Conservation (phyloP, 2,329 filamentous ascomycete species). For the Diaporthe sp. region DNA sequence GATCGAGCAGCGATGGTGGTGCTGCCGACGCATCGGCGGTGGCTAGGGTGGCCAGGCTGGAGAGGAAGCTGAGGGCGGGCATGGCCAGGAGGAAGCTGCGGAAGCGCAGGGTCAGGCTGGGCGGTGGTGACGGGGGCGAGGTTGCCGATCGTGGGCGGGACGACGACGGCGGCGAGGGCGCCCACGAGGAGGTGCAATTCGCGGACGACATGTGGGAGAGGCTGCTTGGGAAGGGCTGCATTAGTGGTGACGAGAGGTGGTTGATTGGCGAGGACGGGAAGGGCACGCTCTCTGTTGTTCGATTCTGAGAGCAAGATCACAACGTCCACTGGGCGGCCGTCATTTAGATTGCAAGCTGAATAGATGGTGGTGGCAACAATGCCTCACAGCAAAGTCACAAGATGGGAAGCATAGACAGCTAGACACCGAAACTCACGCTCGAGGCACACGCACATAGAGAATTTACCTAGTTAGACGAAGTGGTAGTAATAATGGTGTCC, state of each 20-base stretch:
- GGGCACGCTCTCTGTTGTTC: conserved; percentile 65
- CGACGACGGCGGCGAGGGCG: conserved; percentile 10
- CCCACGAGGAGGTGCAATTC: conserved; percentile 56
- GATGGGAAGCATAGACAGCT: not conserved
- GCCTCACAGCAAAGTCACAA: not conserved
- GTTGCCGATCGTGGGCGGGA: conserved; percentile 17
- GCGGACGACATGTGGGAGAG: conserved; percentile 60
- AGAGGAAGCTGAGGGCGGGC: not conserved
- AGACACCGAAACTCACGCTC: not conserved
- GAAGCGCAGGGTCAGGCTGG: not conserved
- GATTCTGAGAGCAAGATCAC: conserved; percentile 57
- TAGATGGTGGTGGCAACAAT: not conserved
- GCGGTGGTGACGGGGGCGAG: not conserved
- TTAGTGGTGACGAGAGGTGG: conserved; percentile 73
- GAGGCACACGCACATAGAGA: not conserved
- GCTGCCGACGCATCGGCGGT: not conserved
- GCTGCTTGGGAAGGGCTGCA: conserved; percentile 65
- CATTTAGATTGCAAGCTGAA: not conserved
- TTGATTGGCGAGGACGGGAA: conserved; percentile 70
- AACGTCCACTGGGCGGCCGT: not conserved
- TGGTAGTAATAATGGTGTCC: not conserved
- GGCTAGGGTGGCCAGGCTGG: conserved; percentile 13
- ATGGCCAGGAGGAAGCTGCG: not conserved
- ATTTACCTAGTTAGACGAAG: not conserved
- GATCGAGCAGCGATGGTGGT: conserved; percentile 42